phyloP scores from a whole-genome alignment of 768 basidiomycete genomes.

The Tylopilus intermedius region DNA sequence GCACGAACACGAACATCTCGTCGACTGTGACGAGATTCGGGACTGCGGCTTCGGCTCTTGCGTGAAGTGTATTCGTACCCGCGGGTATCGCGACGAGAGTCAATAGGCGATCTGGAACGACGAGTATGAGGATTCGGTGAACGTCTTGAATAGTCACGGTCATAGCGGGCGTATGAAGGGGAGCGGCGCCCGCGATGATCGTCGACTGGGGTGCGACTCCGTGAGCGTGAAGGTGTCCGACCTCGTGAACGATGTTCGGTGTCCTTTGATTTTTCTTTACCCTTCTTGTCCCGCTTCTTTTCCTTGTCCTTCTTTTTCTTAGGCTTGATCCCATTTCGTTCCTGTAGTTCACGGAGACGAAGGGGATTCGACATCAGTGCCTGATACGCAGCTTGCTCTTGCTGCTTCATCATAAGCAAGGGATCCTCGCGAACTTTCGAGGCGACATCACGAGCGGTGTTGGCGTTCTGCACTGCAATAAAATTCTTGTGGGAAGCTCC shows the following conservation, averaged over 20 bases:
- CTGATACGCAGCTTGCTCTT: constrained; percentile 91
- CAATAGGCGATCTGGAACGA: constrained; percentile 45
- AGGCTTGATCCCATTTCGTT: constrained; percentile 73
- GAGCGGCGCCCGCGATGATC: constrained; percentile 27
- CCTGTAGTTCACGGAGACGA: constrained; percentile 75
- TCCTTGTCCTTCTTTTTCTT: constrained; percentile 71
- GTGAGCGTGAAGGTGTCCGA: constrained; percentile 34
- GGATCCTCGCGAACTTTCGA: constrained; percentile 97
- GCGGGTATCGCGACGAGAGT: constrained; percentile 19
- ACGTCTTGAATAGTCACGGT: constrained; percentile 28
- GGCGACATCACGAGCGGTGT: constrained; percentile 79
- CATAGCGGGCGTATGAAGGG: constrained; percentile 28
- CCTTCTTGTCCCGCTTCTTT: constrained; percentile 44
- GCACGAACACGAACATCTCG: constrained; percentile 28
- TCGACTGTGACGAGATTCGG: constrained; percentile 15
- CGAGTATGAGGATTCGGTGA: constrained; percentile 45
- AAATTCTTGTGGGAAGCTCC: constrained; percentile 89
- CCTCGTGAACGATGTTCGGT: constrained; percentile 34
- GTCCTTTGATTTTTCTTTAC: constrained; percentile 19
- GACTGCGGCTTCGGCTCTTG: constrained; percentile 30
- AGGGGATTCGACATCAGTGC: constrained; percentile 82
- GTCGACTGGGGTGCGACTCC: constrained; percentile 28
- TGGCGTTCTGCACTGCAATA: constrained; percentile 93
- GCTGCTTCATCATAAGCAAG: constrained; percentile 93
- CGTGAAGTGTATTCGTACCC: constrained; percentile 21